Percentiles rank a stretch among this genome's conserved stretches.
These are phyloP conservation scores for Verticillium klebahnii DNA, from an alignment of 2,329 filamentous ascomycete species.

Conservation along the genomic window DNA sequence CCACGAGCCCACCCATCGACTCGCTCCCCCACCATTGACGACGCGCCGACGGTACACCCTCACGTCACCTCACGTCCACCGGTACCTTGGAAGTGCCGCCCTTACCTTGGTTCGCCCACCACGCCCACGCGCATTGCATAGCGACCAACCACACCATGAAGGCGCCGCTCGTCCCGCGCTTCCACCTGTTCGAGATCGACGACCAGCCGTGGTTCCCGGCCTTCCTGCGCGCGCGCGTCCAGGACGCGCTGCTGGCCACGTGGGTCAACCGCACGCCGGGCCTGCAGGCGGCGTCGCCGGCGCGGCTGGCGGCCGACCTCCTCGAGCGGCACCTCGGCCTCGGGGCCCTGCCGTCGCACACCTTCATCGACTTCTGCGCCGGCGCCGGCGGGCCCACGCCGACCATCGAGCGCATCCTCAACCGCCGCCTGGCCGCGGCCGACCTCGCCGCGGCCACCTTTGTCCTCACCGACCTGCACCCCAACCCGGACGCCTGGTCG, in stretches of 20 bases:
- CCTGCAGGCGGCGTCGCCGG: conserved; percentile 53
- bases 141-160: conserved; percentile 21
- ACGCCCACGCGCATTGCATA: background rate
- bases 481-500: conserved; percentile 58
- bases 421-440: conserved; percentile 31
- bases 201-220: conserved; percentile 65
- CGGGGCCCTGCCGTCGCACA: conserved; percentile 44
- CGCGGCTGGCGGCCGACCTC: conserved; percentile 53
- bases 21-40: no score
- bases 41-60: no score
- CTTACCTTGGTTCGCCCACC: background rate
- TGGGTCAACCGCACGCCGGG: conserved; percentile 59
- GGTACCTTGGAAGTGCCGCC: no score
- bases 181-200: conserved; percentile 64
- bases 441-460: conserved; percentile 41
- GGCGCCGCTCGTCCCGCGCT: conserved; percentile 48
- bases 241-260: conserved; percentile 58
- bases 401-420: conserved; percentile 55
- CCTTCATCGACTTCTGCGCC: conserved; percentile 71
- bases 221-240: conserved; percentile 59
- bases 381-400: conserved; percentile 70
- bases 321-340: conserved; percentile 46
- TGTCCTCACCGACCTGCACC: conserved; percentile 62
- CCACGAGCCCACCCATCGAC: no score
- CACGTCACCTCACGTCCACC: no score